Percentiles rank a stretch among this genome's conserved stretches.
Evolutionary conservation across 306 rosid species (phyloP).

Genomic region (Argentina anserina): DNA sequence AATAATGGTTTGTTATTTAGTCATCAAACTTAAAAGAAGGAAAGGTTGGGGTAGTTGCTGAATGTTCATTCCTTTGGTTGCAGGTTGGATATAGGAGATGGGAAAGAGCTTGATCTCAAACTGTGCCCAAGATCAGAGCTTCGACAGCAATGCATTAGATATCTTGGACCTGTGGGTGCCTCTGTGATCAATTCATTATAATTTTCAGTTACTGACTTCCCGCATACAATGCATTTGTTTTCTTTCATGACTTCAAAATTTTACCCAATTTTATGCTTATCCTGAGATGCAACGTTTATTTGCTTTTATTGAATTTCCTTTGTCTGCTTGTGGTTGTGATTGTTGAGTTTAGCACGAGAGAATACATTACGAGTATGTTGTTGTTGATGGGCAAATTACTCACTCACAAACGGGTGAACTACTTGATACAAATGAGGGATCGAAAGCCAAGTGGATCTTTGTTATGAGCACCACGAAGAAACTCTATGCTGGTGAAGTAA

Average conservation of each 20-base stretch:
- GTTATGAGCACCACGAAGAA: conserved; percentile 88
- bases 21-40: background rate
- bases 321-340: background rate
- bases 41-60: background rate
- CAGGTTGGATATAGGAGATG: conserved; percentile 90
- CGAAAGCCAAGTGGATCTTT: conserved; percentile 75
- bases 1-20: background rate
- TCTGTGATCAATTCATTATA: conserved; percentile 11
- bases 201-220: background rate
- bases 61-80: background rate
- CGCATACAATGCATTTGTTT: background rate
- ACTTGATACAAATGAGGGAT: conserved; percentile 49
- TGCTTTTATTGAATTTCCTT: background rate
- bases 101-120: conserved; percentile 63
- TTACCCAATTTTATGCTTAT: conserved; percentile 12
- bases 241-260: conserved; percentile 1
- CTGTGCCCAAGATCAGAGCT: conserved; percentile 62
- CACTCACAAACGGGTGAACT: conserved; percentile 56
- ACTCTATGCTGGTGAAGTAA: conserved; percentile 87
- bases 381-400: conserved; percentile 54
- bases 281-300: conserved; percentile 10
- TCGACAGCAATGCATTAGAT: conserved; percentile 70
- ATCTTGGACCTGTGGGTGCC: conserved; percentile 87
- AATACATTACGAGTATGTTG: conserved; percentile 51
- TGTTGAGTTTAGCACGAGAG: conserved; percentile 67